These are phyloP conservation scores for Petunia axillaris DNA, from an alignment of 257 asterid genomes.

Conservation along the genomic window DNA sequence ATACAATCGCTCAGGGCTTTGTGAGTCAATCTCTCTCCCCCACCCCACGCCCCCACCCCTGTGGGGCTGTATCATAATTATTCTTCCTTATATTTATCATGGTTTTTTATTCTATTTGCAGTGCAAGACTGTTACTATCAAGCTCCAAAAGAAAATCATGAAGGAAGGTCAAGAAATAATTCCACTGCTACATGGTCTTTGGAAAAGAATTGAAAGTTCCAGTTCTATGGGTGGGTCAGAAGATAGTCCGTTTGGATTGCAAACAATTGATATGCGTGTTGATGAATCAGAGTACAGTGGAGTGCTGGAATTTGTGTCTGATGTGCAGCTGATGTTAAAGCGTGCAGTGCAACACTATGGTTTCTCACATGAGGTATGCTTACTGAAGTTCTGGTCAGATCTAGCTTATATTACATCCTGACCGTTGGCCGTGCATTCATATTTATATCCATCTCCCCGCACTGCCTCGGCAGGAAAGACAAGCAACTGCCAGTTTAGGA, in stretches of 20 bases:
- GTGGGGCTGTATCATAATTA: background rate
- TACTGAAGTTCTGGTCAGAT: background rate
- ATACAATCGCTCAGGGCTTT: conserved; percentile 2
- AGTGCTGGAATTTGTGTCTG: conserved; percentile 78
- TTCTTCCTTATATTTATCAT: conserved; percentile 8
- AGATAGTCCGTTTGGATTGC: conserved; percentile 67
- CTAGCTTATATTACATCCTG: background rate
- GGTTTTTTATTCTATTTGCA: conserved; percentile 37
- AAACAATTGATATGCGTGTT: conserved; percentile 66
- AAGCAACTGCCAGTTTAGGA: background rate
- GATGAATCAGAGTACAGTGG: conserved; percentile 72
- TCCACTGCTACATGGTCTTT: conserved; percentile 84
- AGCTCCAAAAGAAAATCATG: conserved; percentile 86
- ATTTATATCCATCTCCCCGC: background rate
- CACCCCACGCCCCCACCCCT: too few species aligned
- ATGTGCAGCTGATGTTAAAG: conserved; percentile 88
- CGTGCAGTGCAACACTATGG: conserved; percentile 70
- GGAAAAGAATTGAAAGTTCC: conserved; percentile 82
- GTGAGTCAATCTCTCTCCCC: conserved; percentile 7
- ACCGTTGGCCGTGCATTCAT: background rate
- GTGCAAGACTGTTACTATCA: conserved; percentile 88
- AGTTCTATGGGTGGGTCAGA: conserved; percentile 49
- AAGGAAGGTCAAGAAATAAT: conserved; percentile 85
- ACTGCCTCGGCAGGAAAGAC: conserved; percentile 16
- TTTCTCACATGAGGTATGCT: conserved; percentile 74